Percentiles rank a stretch among this genome's conserved stretches.
Evolutionary conservation across 2,329 filamentous ascomycete genomes (phyloP).

Genomic region (Daldinia sp.): DNA sequence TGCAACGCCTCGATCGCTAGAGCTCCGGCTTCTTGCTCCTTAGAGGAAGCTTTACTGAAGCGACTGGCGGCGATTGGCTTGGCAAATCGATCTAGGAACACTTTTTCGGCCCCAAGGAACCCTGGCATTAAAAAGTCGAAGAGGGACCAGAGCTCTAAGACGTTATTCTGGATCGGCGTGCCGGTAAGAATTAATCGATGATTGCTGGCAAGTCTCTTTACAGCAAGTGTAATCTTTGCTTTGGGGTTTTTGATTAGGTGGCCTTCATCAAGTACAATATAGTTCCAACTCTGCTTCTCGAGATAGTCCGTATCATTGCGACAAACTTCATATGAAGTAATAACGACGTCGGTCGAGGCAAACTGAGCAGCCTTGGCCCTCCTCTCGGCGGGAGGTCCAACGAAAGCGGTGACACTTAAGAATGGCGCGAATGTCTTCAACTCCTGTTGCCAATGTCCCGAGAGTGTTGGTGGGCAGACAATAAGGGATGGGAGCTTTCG

Average conservation of each 20-base stretch:
- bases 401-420: slow-evolving; percentile 88
- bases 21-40: slow-evolving; percentile 96
- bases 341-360: slow-evolving; percentile 86
- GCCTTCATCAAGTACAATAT: slow-evolving; percentile 95
- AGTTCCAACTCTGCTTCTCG: slow-evolving; percentile 91
- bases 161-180: slow-evolving; percentile 98
- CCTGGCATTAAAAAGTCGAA: slow-evolving; percentile 99
- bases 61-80: slow-evolving; percentile 95
- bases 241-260: slow-evolving; percentile 99
- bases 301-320: slow-evolving; percentile 93
- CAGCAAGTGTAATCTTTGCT: slow-evolving; percentile 92
- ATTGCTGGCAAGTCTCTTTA: slow-evolving; percentile 90
- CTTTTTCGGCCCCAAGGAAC: slow-evolving; percentile 92
- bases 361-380: slow-evolving; percentile 76
- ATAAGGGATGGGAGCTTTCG: slow-evolving; percentile 90
- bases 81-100: slow-evolving; percentile 95
- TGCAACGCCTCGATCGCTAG: slow-evolving; percentile 97
- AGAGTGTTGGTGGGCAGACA: slow-evolving; percentile 94
- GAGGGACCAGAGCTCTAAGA: slow-evolving; percentile 95
- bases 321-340: slow-evolving; percentile 98
- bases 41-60: slow-evolving; percentile 96
- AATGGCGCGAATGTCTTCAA: slow-evolving; percentile 97
- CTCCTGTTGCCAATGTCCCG: slow-evolving; percentile 98
- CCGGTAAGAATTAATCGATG: slow-evolving; percentile 96
- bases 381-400: slow-evolving; percentile 87